phyloP scores from a whole-genome alignment of 805 yeast genomes.

The Candida arabinofermentans region DNA sequence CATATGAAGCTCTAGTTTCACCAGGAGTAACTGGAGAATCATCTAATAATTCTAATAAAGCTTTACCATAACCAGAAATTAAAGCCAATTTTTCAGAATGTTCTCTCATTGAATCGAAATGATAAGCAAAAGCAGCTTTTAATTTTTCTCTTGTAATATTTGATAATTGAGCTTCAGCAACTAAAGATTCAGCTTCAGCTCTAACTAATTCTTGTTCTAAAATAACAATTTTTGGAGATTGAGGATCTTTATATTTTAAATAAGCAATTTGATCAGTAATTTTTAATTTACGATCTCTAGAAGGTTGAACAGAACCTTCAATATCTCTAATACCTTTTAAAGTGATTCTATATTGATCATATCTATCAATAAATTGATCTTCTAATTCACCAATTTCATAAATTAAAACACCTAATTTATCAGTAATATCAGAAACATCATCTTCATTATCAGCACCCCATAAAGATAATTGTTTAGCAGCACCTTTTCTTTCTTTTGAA shows the following conservation, averaged over 20 bases:
- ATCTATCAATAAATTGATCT: constrained; percentile 96
- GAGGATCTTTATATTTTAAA: constrained; percentile 97
- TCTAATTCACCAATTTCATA: constrained; percentile 97
- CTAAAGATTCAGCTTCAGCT: constrained; percentile 98
- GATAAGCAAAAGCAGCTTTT: constrained; percentile 96
- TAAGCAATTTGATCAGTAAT: constrained; percentile 97
- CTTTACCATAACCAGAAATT: constrained; percentile 99
- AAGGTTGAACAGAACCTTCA: constrained; percentile 96
- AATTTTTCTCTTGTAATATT: constrained; percentile 97
- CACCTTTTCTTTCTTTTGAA: constrained; percentile 90
- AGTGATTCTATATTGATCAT: constrained; percentile 96
- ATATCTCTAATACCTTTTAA: constrained; percentile 92
- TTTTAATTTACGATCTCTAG: constrained; percentile 96
- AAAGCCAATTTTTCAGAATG: constrained; percentile 93
- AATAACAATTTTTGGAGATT: constrained; percentile 90
- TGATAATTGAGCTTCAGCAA: constrained; percentile 98
- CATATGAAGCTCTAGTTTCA: constrained; percentile 97
- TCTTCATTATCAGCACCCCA: constrained; percentile 99
- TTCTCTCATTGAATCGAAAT: constrained; percentile 93
- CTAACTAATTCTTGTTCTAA: constrained; percentile 98
- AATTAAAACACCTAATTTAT: constrained; percentile 91
- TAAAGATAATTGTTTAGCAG: constrained; percentile 91
- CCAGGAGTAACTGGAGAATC: constrained; percentile 98
- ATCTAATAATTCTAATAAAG: constrained; percentile 89
- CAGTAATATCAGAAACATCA: constrained; percentile 95